phyloP scores from a whole-genome alignment of 2,329 filamentous ascomycete species.

The Phialophora verrucosa region DNA sequence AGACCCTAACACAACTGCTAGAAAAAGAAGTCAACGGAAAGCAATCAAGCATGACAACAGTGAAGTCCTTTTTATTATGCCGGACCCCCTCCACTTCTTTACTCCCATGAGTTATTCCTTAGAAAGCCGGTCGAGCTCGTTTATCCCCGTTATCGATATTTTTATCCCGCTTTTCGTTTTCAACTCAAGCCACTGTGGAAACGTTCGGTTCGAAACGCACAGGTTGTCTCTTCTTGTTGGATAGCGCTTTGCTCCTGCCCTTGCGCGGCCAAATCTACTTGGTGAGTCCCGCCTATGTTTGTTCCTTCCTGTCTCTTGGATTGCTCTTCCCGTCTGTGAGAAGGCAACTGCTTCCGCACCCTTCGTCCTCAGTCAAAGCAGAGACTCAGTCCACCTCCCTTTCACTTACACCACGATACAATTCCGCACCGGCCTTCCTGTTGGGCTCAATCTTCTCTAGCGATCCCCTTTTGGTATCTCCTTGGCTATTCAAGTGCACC shows the following conservation, averaged over 20 bases:
- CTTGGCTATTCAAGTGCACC: constrained; percentile 28
- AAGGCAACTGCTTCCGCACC: background rate
- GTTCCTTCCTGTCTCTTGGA: constrained; percentile 2
- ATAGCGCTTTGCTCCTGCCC: constrained; percentile 18
- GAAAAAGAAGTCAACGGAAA: constrained; percentile 8
- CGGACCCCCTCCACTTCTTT: background rate
- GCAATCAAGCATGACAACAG: constrained; percentile 6
- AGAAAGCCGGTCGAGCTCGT: background rate
- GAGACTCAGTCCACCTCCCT: constrained; percentile 1
- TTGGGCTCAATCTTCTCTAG: constrained; percentile 17
- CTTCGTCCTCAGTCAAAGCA: constrained; percentile 6
- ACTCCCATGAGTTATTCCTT: background rate
- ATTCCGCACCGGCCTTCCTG: constrained; percentile 19
- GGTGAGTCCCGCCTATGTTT: constrained; percentile 19
- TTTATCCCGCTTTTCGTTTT: background rate
- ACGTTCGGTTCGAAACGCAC: background rate
- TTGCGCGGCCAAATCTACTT: constrained; percentile 1
- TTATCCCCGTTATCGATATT: background rate
- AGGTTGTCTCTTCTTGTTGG: background rate
- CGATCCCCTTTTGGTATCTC: constrained; percentile 32
- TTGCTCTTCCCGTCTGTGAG: constrained; percentile 18
- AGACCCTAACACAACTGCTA: constrained; percentile 18
- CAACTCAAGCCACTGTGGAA: constrained; percentile 1
- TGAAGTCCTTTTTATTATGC: constrained; percentile 15
- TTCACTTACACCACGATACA: background rate